phyloP scores from a whole-genome alignment of 1,284 basidiomycete genomes.

The Marasmius fiardii region DNA sequence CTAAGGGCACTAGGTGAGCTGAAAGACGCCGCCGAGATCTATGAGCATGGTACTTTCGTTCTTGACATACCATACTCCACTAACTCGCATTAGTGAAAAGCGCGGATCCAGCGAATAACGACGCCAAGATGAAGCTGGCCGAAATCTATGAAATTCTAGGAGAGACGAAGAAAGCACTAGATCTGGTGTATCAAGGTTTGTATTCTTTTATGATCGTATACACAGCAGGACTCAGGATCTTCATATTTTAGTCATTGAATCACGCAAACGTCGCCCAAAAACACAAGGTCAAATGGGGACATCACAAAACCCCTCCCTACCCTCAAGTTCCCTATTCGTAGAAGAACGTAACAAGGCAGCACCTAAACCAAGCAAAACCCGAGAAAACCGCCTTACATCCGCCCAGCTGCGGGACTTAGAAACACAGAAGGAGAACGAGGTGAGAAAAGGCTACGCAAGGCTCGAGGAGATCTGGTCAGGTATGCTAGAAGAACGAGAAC shows the following conservation, averaged over 20 bases:
- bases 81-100: constrained; percentile 53
- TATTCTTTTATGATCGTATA: not conserved
- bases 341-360: constrained; percentile 41
- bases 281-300: constrained; percentile 18
- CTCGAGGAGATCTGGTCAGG: constrained; percentile 44
- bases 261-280: constrained; percentile 49
- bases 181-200: constrained; percentile 82
- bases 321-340: constrained; percentile 47
- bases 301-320: constrained; percentile 20
- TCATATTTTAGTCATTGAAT: constrained; percentile 54
- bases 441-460: constrained; percentile 44
- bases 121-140: constrained; percentile 86
- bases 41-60: constrained; percentile 66
- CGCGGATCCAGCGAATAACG: constrained; percentile 71
- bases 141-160: constrained; percentile 85
- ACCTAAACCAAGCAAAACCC: constrained; percentile 26
- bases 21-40: constrained; percentile 77
- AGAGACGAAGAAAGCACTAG: constrained; percentile 78
- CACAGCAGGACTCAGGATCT: not conserved
- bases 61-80: not conserved
- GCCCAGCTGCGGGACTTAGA: constrained; percentile 60
- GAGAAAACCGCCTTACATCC: constrained; percentile 44
- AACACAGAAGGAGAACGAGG: constrained; percentile 60
- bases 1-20: constrained; percentile 71
- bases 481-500: constrained; percentile 26